Conservation (phyloP, 2,329 filamentous ascomycete species). For the Chaetomium globosum region DNA sequence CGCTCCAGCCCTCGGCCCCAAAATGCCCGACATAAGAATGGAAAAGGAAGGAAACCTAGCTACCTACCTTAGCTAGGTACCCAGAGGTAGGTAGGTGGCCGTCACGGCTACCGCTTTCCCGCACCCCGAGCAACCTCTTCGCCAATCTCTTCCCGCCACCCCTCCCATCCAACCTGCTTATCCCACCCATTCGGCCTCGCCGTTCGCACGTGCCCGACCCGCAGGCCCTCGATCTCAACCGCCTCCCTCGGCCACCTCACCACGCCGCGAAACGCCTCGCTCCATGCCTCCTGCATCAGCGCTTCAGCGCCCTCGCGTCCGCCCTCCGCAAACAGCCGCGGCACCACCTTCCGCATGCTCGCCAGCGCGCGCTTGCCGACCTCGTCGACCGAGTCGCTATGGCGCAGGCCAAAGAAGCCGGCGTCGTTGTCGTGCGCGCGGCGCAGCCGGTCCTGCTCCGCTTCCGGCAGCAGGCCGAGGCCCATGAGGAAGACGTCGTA, state of each 20-base stretch:
- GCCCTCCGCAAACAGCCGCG: slow-evolving; percentile 54
- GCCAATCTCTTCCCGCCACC: slow-evolving; percentile 42
- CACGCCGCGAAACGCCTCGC: slow-evolving; percentile 46
- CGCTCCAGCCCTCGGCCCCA: not conserved
- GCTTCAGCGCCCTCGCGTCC: slow-evolving; percentile 37
- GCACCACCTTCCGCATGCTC: slow-evolving; percentile 56
- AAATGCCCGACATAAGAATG: not conserved
- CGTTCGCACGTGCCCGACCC: slow-evolving; percentile 49
- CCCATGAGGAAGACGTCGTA: slow-evolving; percentile 69
- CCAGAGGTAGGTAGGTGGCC: not conserved
- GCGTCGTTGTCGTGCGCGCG: slow-evolving; percentile 45
- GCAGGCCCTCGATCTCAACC: slow-evolving; percentile 49
- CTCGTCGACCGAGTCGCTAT: slow-evolving; percentile 66
- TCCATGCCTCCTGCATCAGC: slow-evolving; percentile 54
- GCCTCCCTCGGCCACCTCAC: slow-evolving; percentile 51
- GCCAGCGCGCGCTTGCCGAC: slow-evolving; percentile 62
- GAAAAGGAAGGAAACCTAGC: not conserved
- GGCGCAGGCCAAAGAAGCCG: slow-evolving; percentile 60
- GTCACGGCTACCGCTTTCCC: not conserved
- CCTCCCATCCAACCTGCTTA: slow-evolving; percentile 28
- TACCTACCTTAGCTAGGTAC: not conserved
- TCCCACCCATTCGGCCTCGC: slow-evolving; percentile 44
- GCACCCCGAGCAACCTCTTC: not conserved
- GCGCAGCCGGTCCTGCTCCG: slow-evolving; percentile 56
- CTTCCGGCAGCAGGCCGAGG: slow-evolving; percentile 58